A percentile compares a stretch with the other conserved stretches of the same genome.
Conservation (phyloP, 345 rosid species). For the Eutrema japonicum region DNA sequence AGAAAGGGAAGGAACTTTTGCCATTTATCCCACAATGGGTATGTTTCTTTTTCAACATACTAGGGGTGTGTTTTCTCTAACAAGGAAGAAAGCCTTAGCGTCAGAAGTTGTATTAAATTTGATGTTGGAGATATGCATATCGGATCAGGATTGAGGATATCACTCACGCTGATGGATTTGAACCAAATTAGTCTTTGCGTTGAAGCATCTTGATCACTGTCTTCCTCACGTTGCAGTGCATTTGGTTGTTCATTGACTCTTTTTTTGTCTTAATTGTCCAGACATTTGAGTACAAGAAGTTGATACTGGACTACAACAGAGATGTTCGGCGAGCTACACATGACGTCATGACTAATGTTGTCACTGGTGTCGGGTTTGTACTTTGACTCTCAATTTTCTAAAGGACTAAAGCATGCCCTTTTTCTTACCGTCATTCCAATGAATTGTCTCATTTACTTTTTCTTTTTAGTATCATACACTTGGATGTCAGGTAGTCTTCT, state of each 20-base stretch:
- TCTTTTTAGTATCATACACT: constrained; percentile 24
- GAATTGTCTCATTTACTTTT: constrained; percentile 11
- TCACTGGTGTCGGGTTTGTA: constrained; percentile 74
- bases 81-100: constrained; percentile 14
- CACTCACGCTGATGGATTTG: constrained; percentile 9
- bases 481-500: constrained; percentile 21
- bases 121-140: constrained; percentile 8
- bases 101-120: constrained; percentile 1
- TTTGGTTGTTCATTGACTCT: constrained; percentile 15
- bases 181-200: constrained; percentile 3
- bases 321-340: constrained; percentile 95
- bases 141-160: constrained; percentile 3
- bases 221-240: constrained; percentile 18
- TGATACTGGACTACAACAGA: constrained; percentile 85
- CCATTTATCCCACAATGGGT: constrained; percentile 94
- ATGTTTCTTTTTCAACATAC: constrained; percentile 33
- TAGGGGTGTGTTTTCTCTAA: background rate
- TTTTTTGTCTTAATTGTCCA: constrained; percentile 39
- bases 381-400: constrained; percentile 35
- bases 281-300: constrained; percentile 90
- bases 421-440: background rate
- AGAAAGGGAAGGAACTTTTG: constrained; percentile 69
- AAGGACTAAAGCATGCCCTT: background rate
- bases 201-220: constrained; percentile 13
- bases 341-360: constrained; percentile 81